Conservation (phyloP, 306 rosid genomes). For the Amphicarpaea edgeworthii region DNA sequence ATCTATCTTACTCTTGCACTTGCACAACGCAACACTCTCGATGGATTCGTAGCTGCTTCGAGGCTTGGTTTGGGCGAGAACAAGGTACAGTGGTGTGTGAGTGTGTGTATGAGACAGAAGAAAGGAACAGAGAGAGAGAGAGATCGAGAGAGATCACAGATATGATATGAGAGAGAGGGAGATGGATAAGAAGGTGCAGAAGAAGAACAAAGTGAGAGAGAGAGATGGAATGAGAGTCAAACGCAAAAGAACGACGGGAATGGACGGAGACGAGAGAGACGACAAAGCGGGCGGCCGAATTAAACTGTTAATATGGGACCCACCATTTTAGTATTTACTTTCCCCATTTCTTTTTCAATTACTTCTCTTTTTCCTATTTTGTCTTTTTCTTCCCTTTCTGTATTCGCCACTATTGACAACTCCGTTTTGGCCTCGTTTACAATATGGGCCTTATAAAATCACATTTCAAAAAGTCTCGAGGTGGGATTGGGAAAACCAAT, state of each 20-base stretch:
- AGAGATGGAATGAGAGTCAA: conserved; percentile 45
- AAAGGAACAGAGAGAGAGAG: conserved; percentile 47
- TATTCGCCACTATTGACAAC: conserved; percentile 23
- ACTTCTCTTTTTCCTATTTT: not conserved
- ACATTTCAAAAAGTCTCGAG: not conserved
- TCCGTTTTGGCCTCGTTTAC: conserved; percentile 48
- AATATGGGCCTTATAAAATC: conserved; percentile 12
- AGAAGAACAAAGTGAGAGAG: conserved; percentile 12
- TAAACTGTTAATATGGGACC: conserved; percentile 68
- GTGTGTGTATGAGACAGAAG: not conserved
- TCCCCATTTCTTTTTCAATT: not conserved
- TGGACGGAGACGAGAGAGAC: conserved; percentile 82
- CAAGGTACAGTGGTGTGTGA: conserved; percentile 36
- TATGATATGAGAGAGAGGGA: conserved; percentile 34
- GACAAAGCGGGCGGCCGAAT: conserved; percentile 90
- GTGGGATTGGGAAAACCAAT: no score
- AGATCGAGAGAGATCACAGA: conserved; percentile 54
- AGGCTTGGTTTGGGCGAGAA: conserved; percentile 17
- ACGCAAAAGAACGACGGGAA: conserved; percentile 68
- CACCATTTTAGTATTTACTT: conserved; percentile 13
- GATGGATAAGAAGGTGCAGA: conserved; percentile 41
- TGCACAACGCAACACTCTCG: not conserved
- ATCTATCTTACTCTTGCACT: not conserved
- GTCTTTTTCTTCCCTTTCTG: conserved; percentile 5
- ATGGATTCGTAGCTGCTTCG: conserved; percentile 13